Evolutionary conservation across 495 filamentous ascomycete genomes (phyloP).

Genomic region (Aspergillus sclerotiicarbonarius): DNA sequence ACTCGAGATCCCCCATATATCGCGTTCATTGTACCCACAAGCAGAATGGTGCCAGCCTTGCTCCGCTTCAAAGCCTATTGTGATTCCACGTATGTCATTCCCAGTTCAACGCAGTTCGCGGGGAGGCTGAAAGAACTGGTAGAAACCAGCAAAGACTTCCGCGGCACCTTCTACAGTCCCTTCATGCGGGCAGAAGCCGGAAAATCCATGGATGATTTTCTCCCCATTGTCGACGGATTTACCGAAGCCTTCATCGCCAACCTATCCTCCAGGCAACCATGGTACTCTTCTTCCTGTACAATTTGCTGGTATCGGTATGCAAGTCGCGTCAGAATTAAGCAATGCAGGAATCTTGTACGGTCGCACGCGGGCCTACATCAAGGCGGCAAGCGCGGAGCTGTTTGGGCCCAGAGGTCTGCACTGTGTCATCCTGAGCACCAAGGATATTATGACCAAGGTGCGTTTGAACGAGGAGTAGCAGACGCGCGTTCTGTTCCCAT

Average conservation of each 20-base stretch:
- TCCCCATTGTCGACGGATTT: constrained; percentile 20
- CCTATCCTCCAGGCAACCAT: constrained; percentile 1
- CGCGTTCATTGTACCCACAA: too few species aligned
- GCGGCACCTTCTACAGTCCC: constrained; percentile 1
- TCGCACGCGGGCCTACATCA: constrained; percentile 4
- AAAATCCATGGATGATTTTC: constrained; percentile 9
- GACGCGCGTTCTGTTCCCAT: neutral
- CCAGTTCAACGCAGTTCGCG: neutral
- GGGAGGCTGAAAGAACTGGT: neutral
- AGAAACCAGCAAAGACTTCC: neutral
- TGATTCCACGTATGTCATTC: neutral
- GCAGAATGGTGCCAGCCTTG: too few species aligned
- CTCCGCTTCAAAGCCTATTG: too few species aligned
- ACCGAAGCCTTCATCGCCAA: constrained; percentile 6
- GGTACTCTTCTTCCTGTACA: neutral
- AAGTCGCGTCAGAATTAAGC: neutral
- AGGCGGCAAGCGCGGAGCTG: neutral
- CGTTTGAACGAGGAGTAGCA: neutral
- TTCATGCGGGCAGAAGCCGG: constrained; percentile 7
- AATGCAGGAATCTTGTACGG: neutral
- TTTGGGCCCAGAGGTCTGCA: neutral
- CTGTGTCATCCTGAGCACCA: neutral
- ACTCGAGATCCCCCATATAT: too few species aligned
- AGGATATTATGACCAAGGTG: neutral
- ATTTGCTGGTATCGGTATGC: neutral